Evolutionary conservation across 257 asterid species (phyloP).

Genomic region (Phtheirospermum japonicum): DNA sequence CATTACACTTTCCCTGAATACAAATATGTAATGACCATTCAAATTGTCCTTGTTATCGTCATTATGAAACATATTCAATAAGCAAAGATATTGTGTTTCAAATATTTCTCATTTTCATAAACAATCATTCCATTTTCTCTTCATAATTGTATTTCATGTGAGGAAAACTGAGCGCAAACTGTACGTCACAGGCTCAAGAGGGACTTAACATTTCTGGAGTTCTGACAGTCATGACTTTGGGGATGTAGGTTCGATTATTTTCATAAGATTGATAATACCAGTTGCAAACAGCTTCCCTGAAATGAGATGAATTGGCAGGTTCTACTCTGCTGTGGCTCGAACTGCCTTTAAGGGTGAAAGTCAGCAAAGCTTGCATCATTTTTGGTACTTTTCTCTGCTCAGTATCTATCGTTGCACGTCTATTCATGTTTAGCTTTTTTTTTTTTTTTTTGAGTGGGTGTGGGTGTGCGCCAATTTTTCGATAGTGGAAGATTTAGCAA

Average conservation of each 20-base stretch:
- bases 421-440: conserved; percentile 3
- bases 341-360: conserved; percentile 97
- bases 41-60: neutral
- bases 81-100: neutral
- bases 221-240: conserved; percentile 93
- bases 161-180: conserved; percentile 25
- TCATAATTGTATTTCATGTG: conserved; percentile 1
- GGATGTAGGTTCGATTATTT: conserved; percentile 64
- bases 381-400: conserved; percentile 55
- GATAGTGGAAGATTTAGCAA: neutral
- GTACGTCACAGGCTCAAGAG: conserved; percentile 72
- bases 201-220: conserved; percentile 80
- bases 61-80: conserved; percentile 1
- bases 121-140: conserved; percentile 4
- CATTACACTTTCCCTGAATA: conserved; percentile 2
- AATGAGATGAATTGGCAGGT: conserved; percentile 52
- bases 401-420: conserved; percentile 19
- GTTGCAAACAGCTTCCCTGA: conserved; percentile 36
- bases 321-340: conserved; percentile 87
- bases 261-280: conserved; percentile 22
- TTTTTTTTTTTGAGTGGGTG: no score
- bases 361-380: conserved; percentile 87
- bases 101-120: conserved; percentile 3
- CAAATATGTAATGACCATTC: conserved; percentile 13
- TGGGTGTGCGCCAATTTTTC: neutral